Percentiles rank a stretch among this genome's conserved stretches.
Conservation (phyloP, 495 filamentous ascomycete genomes). For the Penicillium ochrochloron region DNA sequence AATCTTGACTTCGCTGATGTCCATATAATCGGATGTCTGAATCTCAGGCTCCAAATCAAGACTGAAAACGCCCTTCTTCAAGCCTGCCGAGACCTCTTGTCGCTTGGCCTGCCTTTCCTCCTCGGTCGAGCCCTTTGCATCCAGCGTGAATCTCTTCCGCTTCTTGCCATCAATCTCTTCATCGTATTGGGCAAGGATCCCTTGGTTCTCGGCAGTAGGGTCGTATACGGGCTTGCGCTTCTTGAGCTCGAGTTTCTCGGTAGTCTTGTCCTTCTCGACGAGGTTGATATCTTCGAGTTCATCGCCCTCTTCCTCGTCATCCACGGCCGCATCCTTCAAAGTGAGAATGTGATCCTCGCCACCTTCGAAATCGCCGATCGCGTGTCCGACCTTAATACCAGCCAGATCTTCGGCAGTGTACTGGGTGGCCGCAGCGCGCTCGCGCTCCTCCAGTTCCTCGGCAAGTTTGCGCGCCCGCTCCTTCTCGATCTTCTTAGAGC, state of each 20-base stretch:
- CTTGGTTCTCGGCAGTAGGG: constrained; percentile 68
- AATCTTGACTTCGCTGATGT: constrained; percentile 81
- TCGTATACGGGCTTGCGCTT: constrained; percentile 92
- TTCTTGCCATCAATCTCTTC: constrained; percentile 95
- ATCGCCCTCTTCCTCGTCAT: constrained; percentile 87
- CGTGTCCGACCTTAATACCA: constrained; percentile 90
- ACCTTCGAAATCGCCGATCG: constrained; percentile 74
- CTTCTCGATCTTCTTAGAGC: constrained; percentile 86
- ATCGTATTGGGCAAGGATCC: constrained; percentile 86
- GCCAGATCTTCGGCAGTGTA: constrained; percentile 85
- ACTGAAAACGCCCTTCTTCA: constrained; percentile 72
- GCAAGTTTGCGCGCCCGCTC: constrained; percentile 71
- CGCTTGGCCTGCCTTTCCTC: constrained; percentile 67
- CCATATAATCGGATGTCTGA: constrained; percentile 83
- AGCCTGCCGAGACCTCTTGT: constrained; percentile 58
- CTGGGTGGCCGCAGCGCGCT: constrained; percentile 50
- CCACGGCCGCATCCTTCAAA: constrained; percentile 85
- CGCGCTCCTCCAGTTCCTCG: constrained; percentile 73
- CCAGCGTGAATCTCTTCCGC: constrained; percentile 83
- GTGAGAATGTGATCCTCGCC: constrained; percentile 83
- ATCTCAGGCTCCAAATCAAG: constrained; percentile 72
- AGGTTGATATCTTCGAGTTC: constrained; percentile 86
- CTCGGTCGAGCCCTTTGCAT: constrained; percentile 68
- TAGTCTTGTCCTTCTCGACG: constrained; percentile 74
- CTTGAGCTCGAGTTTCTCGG: constrained; percentile 80